Percentiles rank a stretch among this genome's conserved stretches.
phyloP scores from a whole-genome alignment of 2,329 filamentous ascomycete genomes.

The Zelopaecilomyces penicillatus region DNA sequence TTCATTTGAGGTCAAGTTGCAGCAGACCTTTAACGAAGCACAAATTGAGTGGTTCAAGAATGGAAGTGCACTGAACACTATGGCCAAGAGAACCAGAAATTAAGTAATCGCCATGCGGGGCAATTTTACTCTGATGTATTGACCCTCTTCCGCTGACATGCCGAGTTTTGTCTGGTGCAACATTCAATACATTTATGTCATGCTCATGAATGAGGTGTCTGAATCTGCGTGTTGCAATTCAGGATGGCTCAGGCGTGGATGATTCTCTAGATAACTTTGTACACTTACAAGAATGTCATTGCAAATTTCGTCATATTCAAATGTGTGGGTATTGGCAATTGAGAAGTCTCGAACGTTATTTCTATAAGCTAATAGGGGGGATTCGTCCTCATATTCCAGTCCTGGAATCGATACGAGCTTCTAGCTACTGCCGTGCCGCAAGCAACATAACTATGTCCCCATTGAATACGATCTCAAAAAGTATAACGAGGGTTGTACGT shows the following conservation, averaged over 20 bases:
- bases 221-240: no score
- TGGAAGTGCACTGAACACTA: conserved; percentile 93
- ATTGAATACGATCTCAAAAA: background rate
- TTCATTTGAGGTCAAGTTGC: conserved; percentile 72
- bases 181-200: background rate
- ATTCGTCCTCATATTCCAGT: no score
- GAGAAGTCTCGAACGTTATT: no score
- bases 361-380: no score
- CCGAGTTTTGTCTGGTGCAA: background rate
- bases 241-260: no score
- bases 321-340: no score
- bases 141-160: background rate
- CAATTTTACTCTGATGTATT: background rate
- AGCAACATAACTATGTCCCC: background rate
- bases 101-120: no score
- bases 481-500: background rate
- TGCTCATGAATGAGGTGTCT: no score
- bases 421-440: conserved; percentile 1
- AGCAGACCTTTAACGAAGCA: conserved; percentile 95
- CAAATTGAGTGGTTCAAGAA: conserved; percentile 99
- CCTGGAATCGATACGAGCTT: background rate
- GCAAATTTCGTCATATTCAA: no score
- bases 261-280: background rate
- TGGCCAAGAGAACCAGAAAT: conserved; percentile 61
- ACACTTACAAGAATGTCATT: no score